Evolutionary conservation across 1,284 basidiomycete genomes (phyloP).

Genomic region (Tilletia walkeri): DNA sequence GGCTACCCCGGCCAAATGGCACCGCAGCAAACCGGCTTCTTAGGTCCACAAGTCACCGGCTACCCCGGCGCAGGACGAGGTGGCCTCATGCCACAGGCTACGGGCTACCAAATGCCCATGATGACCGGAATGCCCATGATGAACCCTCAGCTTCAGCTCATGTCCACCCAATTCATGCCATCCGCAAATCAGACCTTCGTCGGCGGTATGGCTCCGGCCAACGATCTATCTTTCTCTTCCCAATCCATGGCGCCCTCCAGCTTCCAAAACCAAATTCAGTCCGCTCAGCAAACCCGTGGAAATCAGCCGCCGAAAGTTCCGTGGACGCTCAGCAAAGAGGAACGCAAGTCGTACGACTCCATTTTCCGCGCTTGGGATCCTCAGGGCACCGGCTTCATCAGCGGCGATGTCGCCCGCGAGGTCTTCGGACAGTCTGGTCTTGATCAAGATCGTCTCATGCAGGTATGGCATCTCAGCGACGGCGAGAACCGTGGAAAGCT

Average conservation of each 20-base stretch:
- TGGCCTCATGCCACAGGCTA: conserved; percentile 43
- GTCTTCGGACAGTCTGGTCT: conserved; percentile 94
- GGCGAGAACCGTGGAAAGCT: conserved; percentile 54
- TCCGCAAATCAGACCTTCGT: conserved; percentile 47
- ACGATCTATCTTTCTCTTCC: conserved; percentile 51
- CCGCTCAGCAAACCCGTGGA: conserved; percentile 66
- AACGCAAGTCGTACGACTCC: conserved; percentile 95
- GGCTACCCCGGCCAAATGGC: conserved; percentile 30
- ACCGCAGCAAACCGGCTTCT: conserved; percentile 25
- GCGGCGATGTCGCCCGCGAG: conserved; percentile 78
- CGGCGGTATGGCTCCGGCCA: conserved; percentile 43
- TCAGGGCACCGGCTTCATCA: conserved; percentile 79
- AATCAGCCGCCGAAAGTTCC: conserved; percentile 73
- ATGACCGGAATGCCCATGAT: conserved; percentile 53
- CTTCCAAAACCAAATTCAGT: conserved; percentile 51
- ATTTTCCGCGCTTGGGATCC: conserved; percentile 96
- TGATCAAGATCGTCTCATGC: conserved; percentile 82
- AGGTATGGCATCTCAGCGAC: conserved; percentile 70
- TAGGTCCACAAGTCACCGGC: conserved; percentile 41
- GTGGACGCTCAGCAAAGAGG: conserved; percentile 82
- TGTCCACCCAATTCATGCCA: conserved; percentile 55
- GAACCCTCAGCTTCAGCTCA: conserved; percentile 53
- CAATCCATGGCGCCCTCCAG: conserved; percentile 51
- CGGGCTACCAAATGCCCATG: conserved; percentile 50
- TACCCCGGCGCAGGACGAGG: conserved; percentile 33